Conservation (phyloP, 495 filamentous ascomycete species). For the Apodospora peruviana region DNA sequence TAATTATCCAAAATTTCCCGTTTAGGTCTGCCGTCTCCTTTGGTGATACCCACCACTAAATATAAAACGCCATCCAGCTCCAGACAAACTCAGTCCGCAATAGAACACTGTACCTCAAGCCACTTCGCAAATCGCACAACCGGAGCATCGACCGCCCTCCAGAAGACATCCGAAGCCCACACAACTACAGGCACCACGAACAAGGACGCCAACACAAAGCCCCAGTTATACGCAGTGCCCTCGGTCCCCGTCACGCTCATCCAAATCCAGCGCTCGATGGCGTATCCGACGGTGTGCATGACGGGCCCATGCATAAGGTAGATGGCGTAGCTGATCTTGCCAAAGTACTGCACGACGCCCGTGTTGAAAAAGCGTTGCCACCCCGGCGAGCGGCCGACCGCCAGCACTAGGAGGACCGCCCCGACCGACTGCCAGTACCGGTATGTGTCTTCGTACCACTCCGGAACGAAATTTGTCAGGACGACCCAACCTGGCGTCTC, state of each 20-base stretch:
- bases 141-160: constrained; percentile 40
- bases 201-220: constrained; percentile 27
- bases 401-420: constrained; percentile 33
- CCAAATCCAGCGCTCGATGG: constrained; percentile 30
- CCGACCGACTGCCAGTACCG: constrained; percentile 38
- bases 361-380: constrained; percentile 35
- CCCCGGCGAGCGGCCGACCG: constrained; percentile 24
- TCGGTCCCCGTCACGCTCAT: constrained; percentile 27
- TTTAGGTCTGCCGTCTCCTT: no score
- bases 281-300: constrained; percentile 38
- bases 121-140: constrained; percentile 39
- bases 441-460: constrained; percentile 37
- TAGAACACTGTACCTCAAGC: constrained; percentile 27
- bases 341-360: constrained; percentile 38
- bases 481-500: constrained; percentile 34
- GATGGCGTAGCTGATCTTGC: constrained; percentile 45
- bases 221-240: constrained; percentile 23
- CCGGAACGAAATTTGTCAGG: constrained; percentile 32
- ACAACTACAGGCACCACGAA: constrained; percentile 34
- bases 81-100: background rate
- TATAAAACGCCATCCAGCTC: no score
- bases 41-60: no score
- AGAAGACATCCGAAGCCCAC: constrained; percentile 43
- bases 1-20: no score
- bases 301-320: constrained; percentile 51